These are phyloP conservation scores for Odontarrhena argentea DNA, from an alignment of 345 rosid species.

Conservation along the genomic window DNA sequence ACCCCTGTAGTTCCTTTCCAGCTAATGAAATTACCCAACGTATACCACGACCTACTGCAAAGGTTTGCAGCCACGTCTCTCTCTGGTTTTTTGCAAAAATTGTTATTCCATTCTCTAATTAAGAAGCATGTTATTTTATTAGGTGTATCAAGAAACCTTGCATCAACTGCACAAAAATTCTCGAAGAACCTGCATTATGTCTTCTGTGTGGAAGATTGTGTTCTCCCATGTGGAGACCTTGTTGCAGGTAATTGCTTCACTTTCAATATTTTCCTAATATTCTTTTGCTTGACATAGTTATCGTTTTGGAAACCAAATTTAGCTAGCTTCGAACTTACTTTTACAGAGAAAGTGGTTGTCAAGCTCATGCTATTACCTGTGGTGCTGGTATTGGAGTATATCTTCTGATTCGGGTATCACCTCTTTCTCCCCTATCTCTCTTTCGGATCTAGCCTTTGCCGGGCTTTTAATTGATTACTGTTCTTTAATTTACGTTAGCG, in stretches of 20 bases:
- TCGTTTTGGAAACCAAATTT: neutral
- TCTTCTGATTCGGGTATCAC: constrained; percentile 71
- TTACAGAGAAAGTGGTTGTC: constrained; percentile 66
- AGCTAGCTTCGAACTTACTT: constrained; percentile 10
- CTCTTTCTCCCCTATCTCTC: constrained; percentile 11
- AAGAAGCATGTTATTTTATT: constrained; percentile 27
- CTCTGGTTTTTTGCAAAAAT: constrained; percentile 21
- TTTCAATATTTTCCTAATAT: constrained; percentile 22
- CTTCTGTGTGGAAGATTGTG: constrained; percentile 90
- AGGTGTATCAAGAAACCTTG: constrained; percentile 83
- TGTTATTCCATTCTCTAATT: constrained; percentile 20
- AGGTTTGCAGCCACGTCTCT: constrained; percentile 55
- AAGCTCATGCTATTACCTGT: constrained; percentile 69
- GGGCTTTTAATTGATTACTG: constrained; percentile 21
- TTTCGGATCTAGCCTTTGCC: constrained; percentile 8
- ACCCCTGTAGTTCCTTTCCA: constrained; percentile 74
- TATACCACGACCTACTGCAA: constrained; percentile 81
- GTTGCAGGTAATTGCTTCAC: constrained; percentile 73
- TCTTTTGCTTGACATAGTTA: constrained; percentile 15
- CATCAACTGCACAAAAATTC: constrained; percentile 52
- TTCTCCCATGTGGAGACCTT: constrained; percentile 66
- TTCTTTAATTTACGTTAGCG: constrained; percentile 47
- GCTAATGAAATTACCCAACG: constrained; percentile 78
- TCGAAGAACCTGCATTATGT: constrained; percentile 81
- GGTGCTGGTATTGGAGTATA: constrained; percentile 90